Evolutionary conservation across 2,329 filamentous ascomycete genomes (phyloP).

Genomic region (Alternaria dauci): DNA sequence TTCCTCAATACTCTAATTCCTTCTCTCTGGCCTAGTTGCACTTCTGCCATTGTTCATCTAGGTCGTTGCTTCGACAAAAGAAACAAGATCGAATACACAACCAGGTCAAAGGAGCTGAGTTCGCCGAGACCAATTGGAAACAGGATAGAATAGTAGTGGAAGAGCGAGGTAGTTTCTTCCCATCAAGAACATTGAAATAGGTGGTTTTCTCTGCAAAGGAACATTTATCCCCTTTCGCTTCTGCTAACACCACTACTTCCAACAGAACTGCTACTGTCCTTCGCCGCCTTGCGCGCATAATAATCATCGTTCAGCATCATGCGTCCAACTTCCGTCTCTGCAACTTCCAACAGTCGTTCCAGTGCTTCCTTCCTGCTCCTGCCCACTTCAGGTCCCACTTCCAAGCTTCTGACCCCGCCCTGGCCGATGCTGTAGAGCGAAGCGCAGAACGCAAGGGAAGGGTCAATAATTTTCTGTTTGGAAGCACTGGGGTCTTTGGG

Average conservation of each 20-base stretch:
- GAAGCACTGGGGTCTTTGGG: not conserved
- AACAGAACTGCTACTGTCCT: not conserved
- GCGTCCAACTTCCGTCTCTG: conserved; percentile 20
- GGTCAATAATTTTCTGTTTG: not conserved
- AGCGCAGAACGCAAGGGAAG: conserved; percentile 18
- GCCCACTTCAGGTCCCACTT: conserved; percentile 28
- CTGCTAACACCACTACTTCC: conserved; percentile 1
- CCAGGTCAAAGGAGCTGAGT: too few relatives aligned
- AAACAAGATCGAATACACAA: too few relatives aligned
- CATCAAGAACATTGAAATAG: not conserved
- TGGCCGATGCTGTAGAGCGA: conserved; percentile 27
- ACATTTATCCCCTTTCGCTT: not conserved
- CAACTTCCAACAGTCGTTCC: conserved; percentile 18
- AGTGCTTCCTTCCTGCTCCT: conserved; percentile 22
- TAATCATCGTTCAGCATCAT: conserved; percentile 14
- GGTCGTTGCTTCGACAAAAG: too few relatives aligned
- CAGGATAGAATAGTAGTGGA: not conserved
- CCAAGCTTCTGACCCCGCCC: conserved; percentile 17
- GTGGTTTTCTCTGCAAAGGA: not conserved
- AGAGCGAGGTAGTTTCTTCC: too few relatives aligned
- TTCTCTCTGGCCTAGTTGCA: too few relatives aligned
- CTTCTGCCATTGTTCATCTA: not conserved
- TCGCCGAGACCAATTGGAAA: too few relatives aligned
- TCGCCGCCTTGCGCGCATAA: conserved; percentile 1
- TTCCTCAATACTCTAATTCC: not conserved